Evolutionary conservation across 805 yeast species (phyloP), one percentile per base, ranked within the genome.

Genomic region (Schwanniomyces pseudopolymorphus): DNA sequence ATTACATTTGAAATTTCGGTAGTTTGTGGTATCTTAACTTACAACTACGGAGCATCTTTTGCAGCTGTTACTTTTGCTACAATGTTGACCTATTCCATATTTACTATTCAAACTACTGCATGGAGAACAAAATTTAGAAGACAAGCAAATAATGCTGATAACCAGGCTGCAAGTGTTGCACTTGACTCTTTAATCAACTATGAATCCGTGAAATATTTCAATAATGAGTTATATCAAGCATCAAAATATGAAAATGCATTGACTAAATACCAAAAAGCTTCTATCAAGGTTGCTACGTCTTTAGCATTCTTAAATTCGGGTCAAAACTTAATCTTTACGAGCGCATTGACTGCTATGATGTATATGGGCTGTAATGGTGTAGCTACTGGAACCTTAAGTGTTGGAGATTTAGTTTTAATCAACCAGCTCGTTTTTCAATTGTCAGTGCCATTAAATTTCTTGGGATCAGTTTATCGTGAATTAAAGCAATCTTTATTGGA

Each of bases 301-400:
- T 69, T 87, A 51, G 90, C 94, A 20, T 87, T 78, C 58, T 71
- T 87, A 50, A 87, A 87, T 53, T 76, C 89, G 0, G 95, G 95
- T 14, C 95, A 87, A 63, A 87, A 84, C 60, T 56, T 86, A 45
- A 87, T 87, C 26, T 87, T 87, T 68, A 88, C 97, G 0, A 67
- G 87, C 35, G 98, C 99, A 1, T 72, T 94, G 52, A 94, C 99
- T 1, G 87, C 84, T 1, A 94, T 94, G 95, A 94, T 94, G 99
- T 94, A 88, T 64, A 85, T 94, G 96, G 97, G 97, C 13, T 89
- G 96, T 58, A 81, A 83, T 45, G 98, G 98, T 22, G 94, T 94
- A n/a, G 83, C 89, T 11, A 66, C 79, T 2, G 96, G 96, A 0
- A 66, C 80, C 0, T 71, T 94, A 45, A 85, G 95, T 0, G 97